These are phyloP conservation scores for Omphalea diandra DNA, from an alignment of 441 rosid species.

Conservation along the genomic window DNA sequence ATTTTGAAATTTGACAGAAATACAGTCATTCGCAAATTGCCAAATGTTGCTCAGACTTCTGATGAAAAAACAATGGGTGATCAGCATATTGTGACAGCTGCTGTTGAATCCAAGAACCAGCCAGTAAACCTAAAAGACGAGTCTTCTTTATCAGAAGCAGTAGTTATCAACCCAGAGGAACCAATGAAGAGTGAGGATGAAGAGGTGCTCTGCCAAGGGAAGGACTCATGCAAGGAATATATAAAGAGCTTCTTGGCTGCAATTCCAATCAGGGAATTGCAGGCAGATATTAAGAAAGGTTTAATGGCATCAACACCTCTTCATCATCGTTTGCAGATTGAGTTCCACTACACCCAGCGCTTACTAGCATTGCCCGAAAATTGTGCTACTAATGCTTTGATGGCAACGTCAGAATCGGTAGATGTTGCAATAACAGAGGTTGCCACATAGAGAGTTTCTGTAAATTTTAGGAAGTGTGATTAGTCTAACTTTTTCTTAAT, in stretches of 20 bases:
- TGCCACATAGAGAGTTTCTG: conserved; percentile 24
- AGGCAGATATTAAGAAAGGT: conserved; percentile 81
- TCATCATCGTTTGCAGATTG: conserved; percentile 84
- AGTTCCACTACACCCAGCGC: conserved; percentile 66
- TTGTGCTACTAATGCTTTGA: too few species aligned
- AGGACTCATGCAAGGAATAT: conserved; percentile 87
- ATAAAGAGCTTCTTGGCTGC: conserved; percentile 91
- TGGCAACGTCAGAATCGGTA: too few species aligned
- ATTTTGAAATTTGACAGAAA: conserved; percentile 67
- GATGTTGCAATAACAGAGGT: conserved; percentile 19
- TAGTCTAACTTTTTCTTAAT: conserved; percentile 29
- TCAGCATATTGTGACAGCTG: conserved; percentile 29
- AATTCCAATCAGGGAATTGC: conserved; percentile 75
- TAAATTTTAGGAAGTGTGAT: conserved; percentile 39
- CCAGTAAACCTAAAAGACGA: conserved; percentile 27
- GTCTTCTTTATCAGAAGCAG: conserved; percentile 21
- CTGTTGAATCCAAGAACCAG: conserved; percentile 28
- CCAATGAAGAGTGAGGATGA: conserved; percentile 28
- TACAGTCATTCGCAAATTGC: conserved; percentile 44
- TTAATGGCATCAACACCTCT: conserved; percentile 56
- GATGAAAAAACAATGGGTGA: conserved; percentile 44
- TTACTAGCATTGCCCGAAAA: conserved; percentile 12
- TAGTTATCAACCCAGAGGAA: conserved; percentile 22
- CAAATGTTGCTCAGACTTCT: conserved; percentile 27
- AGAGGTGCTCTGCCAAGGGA: conserved; percentile 60